Conservation (phyloP, 768 basidiomycete genomes). For the Mycena polygramma region DNA sequence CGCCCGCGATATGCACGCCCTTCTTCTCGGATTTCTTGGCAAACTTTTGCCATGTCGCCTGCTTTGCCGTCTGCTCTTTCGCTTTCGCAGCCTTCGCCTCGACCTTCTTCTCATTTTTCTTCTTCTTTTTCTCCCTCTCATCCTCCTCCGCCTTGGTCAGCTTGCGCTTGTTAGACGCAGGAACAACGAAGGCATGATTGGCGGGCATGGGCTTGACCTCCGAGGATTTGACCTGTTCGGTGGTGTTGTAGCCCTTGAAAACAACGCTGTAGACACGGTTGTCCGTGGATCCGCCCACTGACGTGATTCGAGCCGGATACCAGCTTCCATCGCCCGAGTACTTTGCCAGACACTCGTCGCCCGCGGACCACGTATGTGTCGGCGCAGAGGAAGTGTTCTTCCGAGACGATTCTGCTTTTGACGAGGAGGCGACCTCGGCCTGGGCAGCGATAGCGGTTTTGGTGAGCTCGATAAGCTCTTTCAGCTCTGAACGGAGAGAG, state of each 20-base stretch:
- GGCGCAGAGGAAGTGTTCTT: slow-evolving; percentile 67
- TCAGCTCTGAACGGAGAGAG: slow-evolving; percentile 81
- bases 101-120: slow-evolving; percentile 95
- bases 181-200: slow-evolving; percentile 61
- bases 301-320: slow-evolving; percentile 92
- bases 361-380: slow-evolving; percentile 76
- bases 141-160: slow-evolving; percentile 85
- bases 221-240: slow-evolving; percentile 81
- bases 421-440: slow-evolving; percentile 71
- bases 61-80: slow-evolving; percentile 87
- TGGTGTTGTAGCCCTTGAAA: slow-evolving; percentile 93
- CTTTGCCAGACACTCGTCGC: slow-evolving; percentile 88
- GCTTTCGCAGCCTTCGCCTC: slow-evolving; percentile 88
- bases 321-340: slow-evolving; percentile 87
- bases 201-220: slow-evolving; percentile 80
- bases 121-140: slow-evolving; percentile 90
- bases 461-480: slow-evolving; percentile 87
- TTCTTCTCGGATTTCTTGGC: slow-evolving; percentile 96
- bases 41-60: slow-evolving; percentile 94
- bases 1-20: slow-evolving; percentile 90
- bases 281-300: slow-evolving; percentile 83
- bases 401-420: slow-evolving; percentile 69
- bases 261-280: slow-evolving; percentile 91
- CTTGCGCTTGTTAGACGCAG: slow-evolving; percentile 79
- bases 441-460: slow-evolving; percentile 75